Evolutionary conservation across 2,329 filamentous ascomycete species (phyloP).

Genomic region (Diaporthe batatas): DNA sequence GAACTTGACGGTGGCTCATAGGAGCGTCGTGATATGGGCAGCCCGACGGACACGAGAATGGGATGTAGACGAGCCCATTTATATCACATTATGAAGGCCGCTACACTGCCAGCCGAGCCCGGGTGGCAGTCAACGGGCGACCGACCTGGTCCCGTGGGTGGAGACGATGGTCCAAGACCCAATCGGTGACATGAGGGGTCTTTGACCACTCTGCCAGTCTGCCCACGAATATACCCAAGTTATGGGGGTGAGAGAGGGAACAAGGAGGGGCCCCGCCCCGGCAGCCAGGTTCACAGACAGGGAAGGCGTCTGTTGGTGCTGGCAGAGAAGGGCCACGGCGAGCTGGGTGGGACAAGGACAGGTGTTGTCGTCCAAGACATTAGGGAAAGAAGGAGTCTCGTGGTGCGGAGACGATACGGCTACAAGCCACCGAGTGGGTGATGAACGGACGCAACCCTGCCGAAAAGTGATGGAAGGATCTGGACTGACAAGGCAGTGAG

Average conservation of each 20-base stretch:
- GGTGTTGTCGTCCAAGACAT: constrained; percentile 26
- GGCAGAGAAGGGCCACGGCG: constrained; percentile 10
- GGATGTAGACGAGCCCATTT: constrained; percentile 35
- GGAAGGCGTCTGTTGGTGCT: constrained; percentile 31
- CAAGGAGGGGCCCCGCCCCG: constrained; percentile 10
- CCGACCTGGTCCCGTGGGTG: constrained; percentile 40
- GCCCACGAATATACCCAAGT: not conserved
- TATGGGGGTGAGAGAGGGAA: not conserved
- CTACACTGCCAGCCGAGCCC: constrained; percentile 17
- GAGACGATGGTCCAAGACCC: constrained; percentile 29
- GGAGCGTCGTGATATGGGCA: constrained; percentile 25
- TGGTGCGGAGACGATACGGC: constrained; percentile 30
- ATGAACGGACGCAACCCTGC: constrained; percentile 17
- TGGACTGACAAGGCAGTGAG: constrained; percentile 33
- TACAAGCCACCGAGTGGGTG: constrained; percentile 26
- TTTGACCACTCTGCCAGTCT: constrained; percentile 6
- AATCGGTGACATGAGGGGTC: constrained; percentile 33
- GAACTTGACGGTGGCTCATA: no score
- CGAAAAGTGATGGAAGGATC: constrained; percentile 27
- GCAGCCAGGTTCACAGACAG: constrained; percentile 25
- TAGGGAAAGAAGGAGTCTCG: constrained; percentile 25
- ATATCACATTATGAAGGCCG: constrained; percentile 33
- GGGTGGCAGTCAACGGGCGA: constrained; percentile 38
- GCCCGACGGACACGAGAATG: constrained; percentile 15
- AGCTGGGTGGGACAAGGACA: constrained; percentile 16